phyloP scores from a whole-genome alignment of 495 filamentous ascomycete genomes.

The Aspergillus hancockii region DNA sequence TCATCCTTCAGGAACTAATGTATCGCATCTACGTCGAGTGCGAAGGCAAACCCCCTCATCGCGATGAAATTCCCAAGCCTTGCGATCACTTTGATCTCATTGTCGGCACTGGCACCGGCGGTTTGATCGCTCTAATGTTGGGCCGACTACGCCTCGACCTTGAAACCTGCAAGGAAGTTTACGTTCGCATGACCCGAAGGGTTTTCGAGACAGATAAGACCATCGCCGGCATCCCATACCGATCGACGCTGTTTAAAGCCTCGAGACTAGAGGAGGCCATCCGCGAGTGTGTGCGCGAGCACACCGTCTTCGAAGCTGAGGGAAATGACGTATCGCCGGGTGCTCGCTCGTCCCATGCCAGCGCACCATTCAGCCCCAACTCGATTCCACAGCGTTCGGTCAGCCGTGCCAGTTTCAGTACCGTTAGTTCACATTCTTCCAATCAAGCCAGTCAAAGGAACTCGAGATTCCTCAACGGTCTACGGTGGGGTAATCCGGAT shows the following conservation, averaged over 20 bases:
- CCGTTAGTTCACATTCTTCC: conserved; percentile 32
- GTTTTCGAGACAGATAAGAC: conserved; percentile 99
- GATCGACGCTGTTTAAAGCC: conserved; percentile 93
- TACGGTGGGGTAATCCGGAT: conserved; percentile 58
- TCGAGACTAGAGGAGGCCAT: conserved; percentile 95
- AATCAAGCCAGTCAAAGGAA: conserved; percentile 31
- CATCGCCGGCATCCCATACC: conserved; percentile 88
- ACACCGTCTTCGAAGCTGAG: conserved; percentile 78
- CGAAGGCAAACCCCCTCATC: conserved; percentile 78
- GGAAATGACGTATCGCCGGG: conserved; percentile 62
- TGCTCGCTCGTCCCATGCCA: conserved; percentile 38
- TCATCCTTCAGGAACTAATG: conserved; percentile 96
- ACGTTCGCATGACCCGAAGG: conserved; percentile 87
- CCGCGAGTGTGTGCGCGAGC: conserved; percentile 81
- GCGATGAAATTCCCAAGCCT: conserved; percentile 90
- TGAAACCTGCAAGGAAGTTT: conserved; percentile 94
- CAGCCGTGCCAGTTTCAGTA: conserved; percentile 48
- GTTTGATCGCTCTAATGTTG: conserved; percentile 94
- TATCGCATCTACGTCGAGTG: conserved; percentile 83
- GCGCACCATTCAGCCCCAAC: conserved; percentile 36
- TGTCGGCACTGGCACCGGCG: conserved; percentile 90
- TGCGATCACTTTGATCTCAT: conserved; percentile 99
- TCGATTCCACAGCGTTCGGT: conserved; percentile 45
- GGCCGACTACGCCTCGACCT: conserved; percentile 88
- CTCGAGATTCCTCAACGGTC: conserved; percentile 44